Evolutionary conservation across 192 early-diverging fungal genomes (phyloP), one percentile per base, ranked within the genome.

Genomic region (Coemansia sp.): DNA sequence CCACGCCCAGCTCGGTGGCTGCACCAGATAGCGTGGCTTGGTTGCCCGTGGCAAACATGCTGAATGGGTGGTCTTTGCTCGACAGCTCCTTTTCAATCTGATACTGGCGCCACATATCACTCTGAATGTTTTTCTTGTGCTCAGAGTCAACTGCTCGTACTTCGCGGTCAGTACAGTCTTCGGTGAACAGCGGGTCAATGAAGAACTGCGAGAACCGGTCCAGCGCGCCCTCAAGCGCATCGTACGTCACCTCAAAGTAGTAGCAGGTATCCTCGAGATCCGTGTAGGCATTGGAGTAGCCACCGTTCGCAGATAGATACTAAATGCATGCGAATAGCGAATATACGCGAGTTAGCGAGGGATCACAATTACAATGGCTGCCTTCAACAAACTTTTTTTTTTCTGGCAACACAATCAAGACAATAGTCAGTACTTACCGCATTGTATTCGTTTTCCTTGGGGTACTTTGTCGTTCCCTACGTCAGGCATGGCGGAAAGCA

Each of bases 71-170:
- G 29, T 83, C 64, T 1, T 88, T 89, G 68, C 87, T 89, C 5
- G 86, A 90, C 34, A 98, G 84, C 39, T 89, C 84, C 72, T 94
- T 95, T 60, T 94, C 87, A 15, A 99, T 74, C 77, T 98, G 96
- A 72, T 90, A 91, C 65, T 93, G 86, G 32, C 94, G 86, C 94
- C 96, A 96, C 67, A 79, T 84, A 72, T 99, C 96, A 42, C 82
- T 87, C 75, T 97, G 95, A n/a, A 94, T 72, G 78, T 98, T 97
- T 75, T 94, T 94, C 68, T 95, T 94, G 85, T 96, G 93, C 72
- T 98, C 97, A 3, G 96, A 97, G 81, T 99, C 95, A 6, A 99
- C 95, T 0, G 97, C 97, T 5, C 87, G 83, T 69, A 98, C 80
- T 81, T 99, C 97, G 55, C 96, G 89, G 46, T 99, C 97, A 12